Evolutionary conservation across 495 filamentous ascomycete genomes (phyloP), one percentile per base, ranked within the genome.

Genomic region (Penicillium herquei): DNA sequence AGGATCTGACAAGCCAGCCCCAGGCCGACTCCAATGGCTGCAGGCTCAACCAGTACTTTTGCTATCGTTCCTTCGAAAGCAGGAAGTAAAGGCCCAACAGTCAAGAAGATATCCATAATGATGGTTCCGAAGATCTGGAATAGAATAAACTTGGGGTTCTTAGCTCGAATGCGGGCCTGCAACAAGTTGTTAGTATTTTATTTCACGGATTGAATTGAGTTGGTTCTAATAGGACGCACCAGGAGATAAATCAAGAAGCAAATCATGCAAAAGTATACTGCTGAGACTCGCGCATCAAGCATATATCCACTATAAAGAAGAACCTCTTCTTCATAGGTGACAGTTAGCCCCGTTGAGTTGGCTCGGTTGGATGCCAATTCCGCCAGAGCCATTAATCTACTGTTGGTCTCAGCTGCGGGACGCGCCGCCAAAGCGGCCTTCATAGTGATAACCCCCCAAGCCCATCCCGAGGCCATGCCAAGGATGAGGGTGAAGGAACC

Each of bases 371-470:
- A 63, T 0, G 71, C 72, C 9, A 41, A 18, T 56, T 77, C 66
- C 6, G 72, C 65, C 35, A 77, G 53, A 0, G 64, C 52, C n/a
- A 63, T 54, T 1, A 73, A 47, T 51, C 43, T 52, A 6, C 67
- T 71, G 48, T 75, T 65, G 0, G 67, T 74, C 1, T 71, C 72
- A 37, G 68, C 66, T 16, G 63, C 64, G 7, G 73, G 68, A 35
- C 74, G 59, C 17, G 70, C 73, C 2, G 74, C 74, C 35, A 59
- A 47, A 6, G 71, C 72, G 11, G 74, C 74, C 46, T 74, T 75
- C 71, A 71, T 74, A 10, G 60, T 56, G 52, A 77, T 70, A 12
- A 73, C 64, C 50, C 74, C 74, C 74, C 74, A 77, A 41, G 56
- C 72, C 72, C 74, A 75, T 56, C 71, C 70, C 0, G 71, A 32